These are phyloP conservation scores for Handroanthus guayacan DNA, from an alignment of 257 asterid species.

Conservation along the genomic window DNA sequence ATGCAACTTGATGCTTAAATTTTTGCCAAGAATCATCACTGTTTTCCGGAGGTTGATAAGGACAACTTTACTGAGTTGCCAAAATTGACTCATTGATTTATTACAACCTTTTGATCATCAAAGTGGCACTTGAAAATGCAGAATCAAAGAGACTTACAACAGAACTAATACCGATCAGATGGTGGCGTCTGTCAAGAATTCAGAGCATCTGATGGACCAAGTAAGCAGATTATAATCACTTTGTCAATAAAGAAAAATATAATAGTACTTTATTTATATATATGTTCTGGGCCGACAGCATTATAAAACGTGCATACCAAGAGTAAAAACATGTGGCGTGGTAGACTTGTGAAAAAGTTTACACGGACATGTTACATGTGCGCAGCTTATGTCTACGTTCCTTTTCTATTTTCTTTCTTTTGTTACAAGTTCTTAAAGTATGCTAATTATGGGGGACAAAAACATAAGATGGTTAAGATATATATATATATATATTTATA, in stretches of 20 bases:
- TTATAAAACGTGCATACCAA: slow-evolving; percentile 21
- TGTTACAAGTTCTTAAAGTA: slow-evolving; percentile 18
- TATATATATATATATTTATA: too few relatives aligned
- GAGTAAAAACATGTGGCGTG: slow-evolving; percentile 41
- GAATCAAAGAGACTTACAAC: neutral
- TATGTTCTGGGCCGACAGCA: neutral
- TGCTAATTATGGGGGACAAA: slow-evolving; percentile 38
- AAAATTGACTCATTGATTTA: neutral
- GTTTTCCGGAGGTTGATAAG: neutral
- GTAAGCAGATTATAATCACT: slow-evolving; percentile 31
- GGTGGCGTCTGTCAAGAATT: slow-evolving; percentile 44
- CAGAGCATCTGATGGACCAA: slow-evolving; percentile 42
- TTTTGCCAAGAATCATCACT: neutral
- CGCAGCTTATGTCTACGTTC: slow-evolving; percentile 14
- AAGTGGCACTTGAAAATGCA: slow-evolving; percentile 32
- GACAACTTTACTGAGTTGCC: slow-evolving; percentile 3
- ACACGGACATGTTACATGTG: slow-evolving; percentile 39
- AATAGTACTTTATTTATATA: neutral
- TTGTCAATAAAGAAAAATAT: neutral
- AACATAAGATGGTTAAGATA: slow-evolving; percentile 39
- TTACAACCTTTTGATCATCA: neutral
- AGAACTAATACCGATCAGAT: slow-evolving; percentile 21
- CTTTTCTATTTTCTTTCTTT: neutral
- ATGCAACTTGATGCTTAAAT: slow-evolving; percentile 10
- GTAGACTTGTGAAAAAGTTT: neutral